Evolutionary conservation across 805 yeast genomes (phyloP), one percentile per base, ranked within the genome.

Genomic region (Wickerhamiella azymoides): DNA sequence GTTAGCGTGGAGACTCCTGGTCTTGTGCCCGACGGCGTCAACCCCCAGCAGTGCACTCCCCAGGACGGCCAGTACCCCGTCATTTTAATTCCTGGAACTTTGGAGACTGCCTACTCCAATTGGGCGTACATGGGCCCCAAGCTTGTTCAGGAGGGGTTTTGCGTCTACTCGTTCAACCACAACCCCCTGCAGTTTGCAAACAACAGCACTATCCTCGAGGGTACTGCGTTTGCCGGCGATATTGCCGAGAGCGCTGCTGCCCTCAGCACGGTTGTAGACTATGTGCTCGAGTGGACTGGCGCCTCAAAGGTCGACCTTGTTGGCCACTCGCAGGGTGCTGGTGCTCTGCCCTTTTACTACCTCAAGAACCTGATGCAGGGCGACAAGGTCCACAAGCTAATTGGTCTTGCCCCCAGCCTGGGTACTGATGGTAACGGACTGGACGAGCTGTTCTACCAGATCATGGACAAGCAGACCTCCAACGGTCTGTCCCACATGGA

Each of bases 61-160:
- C 32, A 40, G 32, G 44, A 40, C 5, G 44, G 44, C 17, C 30
- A 40, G 21, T 17, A 27, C 30, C 44, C 44, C 18, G 14, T 40
- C 14, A 24, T 40, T 13, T 38, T 40, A 3, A 14, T 40, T 4
- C 44, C 44, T 21, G 44, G 44, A 14, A 40, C 44, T 24, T 6
- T 10, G 6, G 44, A 40, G 30, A 33, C 37, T 16, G 37, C 44
- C 21, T 40, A 40, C 21, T 21, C 38, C n/a, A 40, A 40, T 11
- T 40, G 44, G 44, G 44, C 44, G 11, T 32, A 32, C 26, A 11
- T 7, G 14, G 37, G 38, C 10, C 44, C 37, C 6, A 30, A 35
- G 7, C 38, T 40, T 13, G 38, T 30, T 13, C 30, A 19, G 19
- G 38, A 40, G 35, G 44, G 38, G 2, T 33, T 17, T 21, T 40